Evolutionary conservation across 1,139 yeast genomes (phyloP).

Genomic region (Magnusiomyces suaveolens): DNA sequence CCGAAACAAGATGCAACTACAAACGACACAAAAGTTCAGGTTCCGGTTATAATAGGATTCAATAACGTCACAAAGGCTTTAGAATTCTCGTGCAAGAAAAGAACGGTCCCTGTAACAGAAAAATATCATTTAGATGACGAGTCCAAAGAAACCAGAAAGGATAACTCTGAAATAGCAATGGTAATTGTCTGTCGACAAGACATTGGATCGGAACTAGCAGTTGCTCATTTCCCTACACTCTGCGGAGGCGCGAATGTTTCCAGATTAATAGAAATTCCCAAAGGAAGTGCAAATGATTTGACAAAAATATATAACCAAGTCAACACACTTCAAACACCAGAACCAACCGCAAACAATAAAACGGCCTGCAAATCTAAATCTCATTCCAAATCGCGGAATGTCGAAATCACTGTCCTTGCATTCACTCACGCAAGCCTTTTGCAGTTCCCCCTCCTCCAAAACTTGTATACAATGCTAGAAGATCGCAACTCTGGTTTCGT

Average conservation of each 20-base stretch:
- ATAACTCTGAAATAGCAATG: not conserved
- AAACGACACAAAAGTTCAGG: constrained; percentile 1
- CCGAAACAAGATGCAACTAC: not conserved
- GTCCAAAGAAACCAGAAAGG: not conserved
- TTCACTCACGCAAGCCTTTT: not conserved
- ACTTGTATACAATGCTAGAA: not conserved
- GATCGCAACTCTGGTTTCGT: constrained; percentile 4
- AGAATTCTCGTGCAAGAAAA: not conserved
- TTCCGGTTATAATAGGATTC: constrained; percentile 9
- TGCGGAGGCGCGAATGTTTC: constrained; percentile 10
- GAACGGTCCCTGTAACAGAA: too few species aligned
- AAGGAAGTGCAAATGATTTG: constrained; percentile 6
- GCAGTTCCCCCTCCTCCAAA: not conserved
- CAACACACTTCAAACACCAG: not conserved
- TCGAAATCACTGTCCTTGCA: not conserved
- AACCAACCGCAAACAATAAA: not conserved
- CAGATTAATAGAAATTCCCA: constrained; percentile 7
- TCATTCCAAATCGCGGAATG: not conserved
- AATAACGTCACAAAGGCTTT: constrained; percentile 10
- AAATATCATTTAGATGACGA: not conserved
- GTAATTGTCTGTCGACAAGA: constrained; percentile 11
- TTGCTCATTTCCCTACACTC: constrained; percentile 9
- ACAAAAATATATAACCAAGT: not conserved
- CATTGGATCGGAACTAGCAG: constrained; percentile 10
- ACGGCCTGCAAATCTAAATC: not conserved